These are phyloP conservation scores for Lagerstroemia speciosa DNA, from an alignment of 345 rosid species.

Conservation along the genomic window DNA sequence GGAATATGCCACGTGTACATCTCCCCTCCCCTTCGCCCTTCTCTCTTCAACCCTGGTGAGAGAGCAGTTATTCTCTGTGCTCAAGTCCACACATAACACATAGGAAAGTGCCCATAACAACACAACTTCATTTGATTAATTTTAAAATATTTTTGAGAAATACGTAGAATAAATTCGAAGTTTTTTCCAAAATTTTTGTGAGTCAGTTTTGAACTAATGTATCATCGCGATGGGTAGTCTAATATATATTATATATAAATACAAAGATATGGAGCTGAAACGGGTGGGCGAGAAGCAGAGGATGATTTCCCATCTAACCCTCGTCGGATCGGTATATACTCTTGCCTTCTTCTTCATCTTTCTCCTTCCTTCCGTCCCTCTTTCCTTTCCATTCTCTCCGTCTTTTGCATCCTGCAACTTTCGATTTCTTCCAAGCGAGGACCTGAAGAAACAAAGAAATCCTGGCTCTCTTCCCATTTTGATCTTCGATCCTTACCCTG, in stretches of 20 bases:
- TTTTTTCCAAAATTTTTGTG: no score
- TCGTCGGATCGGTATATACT: conserved; percentile 4
- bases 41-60: neutral
- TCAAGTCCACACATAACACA: neutral
- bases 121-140: neutral
- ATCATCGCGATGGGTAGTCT: neutral
- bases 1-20: conserved; percentile 5
- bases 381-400: neutral
- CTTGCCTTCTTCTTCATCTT: neutral
- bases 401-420: neutral
- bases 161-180: no score
- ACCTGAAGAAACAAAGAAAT: neutral
- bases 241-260: neutral
- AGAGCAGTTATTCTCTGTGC: neutral
- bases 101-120: neutral
- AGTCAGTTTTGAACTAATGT: neutral
- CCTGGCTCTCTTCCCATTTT: neutral
- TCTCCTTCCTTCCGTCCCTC: neutral
- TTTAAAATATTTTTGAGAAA: neutral
- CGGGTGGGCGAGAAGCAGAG: neutral
- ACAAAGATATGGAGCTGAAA: neutral
- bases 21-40: neutral
- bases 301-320: neutral
- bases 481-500: neutral
- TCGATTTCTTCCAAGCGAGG: conserved; percentile 2